Evolutionary conservation across 176 grass and related monocot genomes (phyloP).

Genomic region (Alopecurus myosuroides): DNA sequence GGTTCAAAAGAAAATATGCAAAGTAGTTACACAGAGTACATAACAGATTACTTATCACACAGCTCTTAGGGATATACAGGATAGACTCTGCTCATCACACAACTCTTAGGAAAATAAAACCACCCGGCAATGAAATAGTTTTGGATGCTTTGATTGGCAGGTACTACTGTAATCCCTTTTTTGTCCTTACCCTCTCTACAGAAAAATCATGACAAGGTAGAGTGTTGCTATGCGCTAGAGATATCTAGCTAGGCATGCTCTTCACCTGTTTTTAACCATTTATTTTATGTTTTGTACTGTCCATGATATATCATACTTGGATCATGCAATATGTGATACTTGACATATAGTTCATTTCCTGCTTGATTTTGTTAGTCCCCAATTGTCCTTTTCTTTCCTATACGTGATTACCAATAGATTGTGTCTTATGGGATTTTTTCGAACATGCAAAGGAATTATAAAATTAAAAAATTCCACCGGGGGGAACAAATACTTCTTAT

Average conservation of each 20-base stretch:
- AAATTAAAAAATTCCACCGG: too few relatives aligned
- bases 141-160: not conserved
- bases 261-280: not conserved
- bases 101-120: too few relatives aligned
- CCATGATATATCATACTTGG: not conserved
- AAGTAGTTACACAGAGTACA: too few relatives aligned
- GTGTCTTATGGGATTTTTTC: too few relatives aligned
- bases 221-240: not conserved
- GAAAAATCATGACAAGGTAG: not conserved
- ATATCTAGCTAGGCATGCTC: not conserved
- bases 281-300: not conserved
- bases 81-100: not conserved
- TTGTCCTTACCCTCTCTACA: not conserved
- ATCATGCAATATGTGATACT: not conserved
- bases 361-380: too few relatives aligned
- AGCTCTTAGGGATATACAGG: too few relatives aligned
- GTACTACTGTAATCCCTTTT: not conserved
- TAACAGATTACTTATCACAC: too few relatives aligned
- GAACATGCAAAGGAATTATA: too few relatives aligned
- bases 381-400: too few relatives aligned
- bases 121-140: not conserved
- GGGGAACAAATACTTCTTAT: too few relatives aligned
- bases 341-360: too few relatives aligned
- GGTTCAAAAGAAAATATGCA: not conserved
- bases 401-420: too few relatives aligned